A percentile compares a stretch with the other conserved stretches of the same genome.
phyloP scores from a whole-genome alignment of 2,329 filamentous ascomycete species.

The Xylariaceae sp. region DNA sequence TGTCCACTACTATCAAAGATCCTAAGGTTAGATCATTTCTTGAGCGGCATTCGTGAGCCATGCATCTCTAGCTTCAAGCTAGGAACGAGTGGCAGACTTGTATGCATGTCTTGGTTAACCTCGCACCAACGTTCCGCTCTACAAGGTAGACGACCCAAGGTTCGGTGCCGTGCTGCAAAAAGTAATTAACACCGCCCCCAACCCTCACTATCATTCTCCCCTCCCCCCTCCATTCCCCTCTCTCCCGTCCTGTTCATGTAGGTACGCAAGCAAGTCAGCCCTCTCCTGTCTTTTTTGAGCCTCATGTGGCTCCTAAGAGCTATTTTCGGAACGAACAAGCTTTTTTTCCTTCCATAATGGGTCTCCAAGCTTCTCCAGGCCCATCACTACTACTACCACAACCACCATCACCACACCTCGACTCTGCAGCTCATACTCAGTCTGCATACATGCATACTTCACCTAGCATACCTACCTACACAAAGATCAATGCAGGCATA shows the following conservation, averaged over 20 bases:
- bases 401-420: neutral
- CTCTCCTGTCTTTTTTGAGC: constrained; percentile 21
- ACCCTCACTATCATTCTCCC: neutral
- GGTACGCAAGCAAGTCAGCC: constrained; percentile 16
- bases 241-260: constrained; percentile 18
- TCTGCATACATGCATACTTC: constrained; percentile 6
- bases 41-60: too few species aligned
- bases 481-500: constrained; percentile 14
- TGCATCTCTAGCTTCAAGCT: too few species aligned
- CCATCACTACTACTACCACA: neutral
- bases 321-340: constrained; percentile 32
- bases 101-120: too few species aligned
- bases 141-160: too few species aligned
- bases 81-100: too few species aligned
- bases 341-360: constrained; percentile 21
- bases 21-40: too few species aligned
- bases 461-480: constrained; percentile 7
- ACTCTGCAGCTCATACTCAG: constrained; percentile 15
- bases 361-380: constrained; percentile 7
- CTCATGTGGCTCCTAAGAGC: constrained; percentile 28
- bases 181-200: constrained; percentile 16
- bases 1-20: too few species aligned
- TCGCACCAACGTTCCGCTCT: too few species aligned
- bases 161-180: too few species aligned
- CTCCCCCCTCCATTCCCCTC: constrained; percentile 7